phyloP scores from a whole-genome alignment of 345 rosid genomes.

The Hevea brasiliensis region DNA sequence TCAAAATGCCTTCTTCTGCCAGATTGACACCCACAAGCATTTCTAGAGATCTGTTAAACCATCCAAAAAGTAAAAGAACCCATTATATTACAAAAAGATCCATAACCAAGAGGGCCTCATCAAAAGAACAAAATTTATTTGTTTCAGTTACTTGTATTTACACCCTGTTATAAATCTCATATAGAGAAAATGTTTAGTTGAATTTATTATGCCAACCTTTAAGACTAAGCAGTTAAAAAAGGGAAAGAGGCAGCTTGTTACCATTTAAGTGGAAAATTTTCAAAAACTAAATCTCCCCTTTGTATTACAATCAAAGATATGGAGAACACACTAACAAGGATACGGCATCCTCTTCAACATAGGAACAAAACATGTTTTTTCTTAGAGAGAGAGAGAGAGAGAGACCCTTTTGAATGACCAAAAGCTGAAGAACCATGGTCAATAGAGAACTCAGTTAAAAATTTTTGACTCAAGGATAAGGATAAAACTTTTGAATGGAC shows the following conservation, averaged over 20 bases:
- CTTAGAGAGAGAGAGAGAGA: too few species aligned
- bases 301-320: not conserved
- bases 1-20: slow-evolving; percentile 92
- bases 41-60: slow-evolving; percentile 71
- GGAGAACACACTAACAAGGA: not conserved
- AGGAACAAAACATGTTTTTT: too few species aligned
- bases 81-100: not conserved
- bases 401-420: not conserved
- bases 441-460: too few species aligned
- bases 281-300: not conserved
- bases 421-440: too few species aligned
- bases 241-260: not conserved
- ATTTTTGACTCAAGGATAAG: too few species aligned
- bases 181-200: not conserved
- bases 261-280: not conserved
- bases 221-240: not conserved
- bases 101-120: not conserved
- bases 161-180: not conserved
- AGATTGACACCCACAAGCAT: slow-evolving; percentile 71
- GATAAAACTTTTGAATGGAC: not conserved
- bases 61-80: slow-evolving; percentile 19
- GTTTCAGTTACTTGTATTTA: not conserved
- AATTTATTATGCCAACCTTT: not conserved
- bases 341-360: not conserved
- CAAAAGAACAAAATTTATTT: not conserved